phyloP scores from a whole-genome alignment of 2,329 filamentous ascomycete genomes.

The Cercospora sp. region DNA sequence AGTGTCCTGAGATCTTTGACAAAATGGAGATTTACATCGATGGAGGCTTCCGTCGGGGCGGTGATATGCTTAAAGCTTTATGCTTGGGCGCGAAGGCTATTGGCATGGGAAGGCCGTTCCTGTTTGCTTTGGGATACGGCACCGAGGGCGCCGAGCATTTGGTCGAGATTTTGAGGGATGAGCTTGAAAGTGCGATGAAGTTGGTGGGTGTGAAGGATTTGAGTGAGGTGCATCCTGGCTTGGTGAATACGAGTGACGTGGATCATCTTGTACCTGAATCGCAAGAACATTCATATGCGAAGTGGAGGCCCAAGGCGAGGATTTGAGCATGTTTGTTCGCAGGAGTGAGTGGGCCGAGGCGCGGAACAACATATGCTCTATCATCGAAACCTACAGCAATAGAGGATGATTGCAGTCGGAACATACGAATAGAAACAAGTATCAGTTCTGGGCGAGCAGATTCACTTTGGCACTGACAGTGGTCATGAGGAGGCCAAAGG shows the following conservation, averaged over 20 bases:
- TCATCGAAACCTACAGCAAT: background rate
- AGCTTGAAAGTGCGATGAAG: conserved; percentile 65
- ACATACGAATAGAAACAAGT: background rate
- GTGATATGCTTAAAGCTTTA: conserved; percentile 67
- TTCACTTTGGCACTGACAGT: no score
- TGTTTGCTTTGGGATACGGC: conserved; percentile 63
- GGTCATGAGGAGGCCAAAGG: no score
- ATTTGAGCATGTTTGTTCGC: background rate
- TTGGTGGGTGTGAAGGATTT: conserved; percentile 62
- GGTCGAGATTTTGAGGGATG: conserved; percentile 49
- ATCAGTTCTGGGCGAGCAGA: background rate
- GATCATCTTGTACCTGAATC: conserved; percentile 50
- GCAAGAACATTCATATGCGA: conserved; percentile 23
- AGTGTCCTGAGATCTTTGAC: conserved; percentile 52
- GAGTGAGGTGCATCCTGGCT: conserved; percentile 59
- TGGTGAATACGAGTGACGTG: conserved; percentile 54
- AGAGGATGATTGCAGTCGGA: background rate
- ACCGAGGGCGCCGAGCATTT: conserved; percentile 50
- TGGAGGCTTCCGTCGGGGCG: conserved; percentile 63
- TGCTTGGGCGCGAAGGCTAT: conserved; percentile 64
- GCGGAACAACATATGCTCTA: background rate
- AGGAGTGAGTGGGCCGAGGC: background rate
- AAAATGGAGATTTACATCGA: conserved; percentile 59
- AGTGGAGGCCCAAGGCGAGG: conserved; percentile 23
- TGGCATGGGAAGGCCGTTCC: conserved; percentile 61